These are phyloP conservation scores for Brettanomyces bruxellensis DNA, from an alignment of 805 yeast species.

Conservation along the genomic window DNA sequence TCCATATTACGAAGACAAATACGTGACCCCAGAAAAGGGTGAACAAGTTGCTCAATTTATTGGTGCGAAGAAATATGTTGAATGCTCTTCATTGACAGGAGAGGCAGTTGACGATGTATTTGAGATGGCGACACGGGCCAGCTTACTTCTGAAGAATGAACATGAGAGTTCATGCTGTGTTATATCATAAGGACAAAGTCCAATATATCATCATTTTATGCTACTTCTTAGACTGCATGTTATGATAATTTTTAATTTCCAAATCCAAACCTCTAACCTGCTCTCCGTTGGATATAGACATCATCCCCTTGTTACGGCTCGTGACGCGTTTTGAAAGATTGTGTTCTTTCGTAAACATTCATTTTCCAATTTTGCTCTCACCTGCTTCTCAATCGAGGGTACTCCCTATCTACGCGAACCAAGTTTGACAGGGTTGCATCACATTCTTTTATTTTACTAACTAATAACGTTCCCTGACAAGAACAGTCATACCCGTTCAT, in stretches of 20 bases:
- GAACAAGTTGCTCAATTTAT: constrained; percentile 64
- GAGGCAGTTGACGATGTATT: constrained; percentile 93
- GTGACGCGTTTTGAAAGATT: too few species aligned
- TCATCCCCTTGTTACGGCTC: too few species aligned
- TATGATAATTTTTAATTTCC: too few species aligned
- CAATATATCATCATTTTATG: too few species aligned
- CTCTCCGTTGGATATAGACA: too few species aligned
- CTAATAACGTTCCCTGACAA: too few species aligned
- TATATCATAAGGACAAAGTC: constrained; percentile 14
- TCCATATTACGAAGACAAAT: constrained; percentile 27
- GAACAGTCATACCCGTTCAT: neutral
- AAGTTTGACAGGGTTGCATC: neutral
- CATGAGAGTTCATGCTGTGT: constrained; percentile 36
- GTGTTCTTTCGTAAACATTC: too few species aligned
- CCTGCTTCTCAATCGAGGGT: neutral
- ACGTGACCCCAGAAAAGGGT: constrained; percentile 51
- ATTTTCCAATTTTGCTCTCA: too few species aligned
- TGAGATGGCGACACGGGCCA: constrained; percentile 82
- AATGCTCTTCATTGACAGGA: constrained; percentile 87
- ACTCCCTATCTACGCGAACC: too few species aligned
- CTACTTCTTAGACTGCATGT: too few species aligned
- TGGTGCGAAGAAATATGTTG: constrained; percentile 77
- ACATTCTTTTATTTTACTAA: neutral
- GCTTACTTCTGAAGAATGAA: constrained; percentile 48
- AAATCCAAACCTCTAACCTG: too few species aligned